phyloP scores from a whole-genome alignment of 306 rosid genomes.

The Luffa acutangula region DNA sequence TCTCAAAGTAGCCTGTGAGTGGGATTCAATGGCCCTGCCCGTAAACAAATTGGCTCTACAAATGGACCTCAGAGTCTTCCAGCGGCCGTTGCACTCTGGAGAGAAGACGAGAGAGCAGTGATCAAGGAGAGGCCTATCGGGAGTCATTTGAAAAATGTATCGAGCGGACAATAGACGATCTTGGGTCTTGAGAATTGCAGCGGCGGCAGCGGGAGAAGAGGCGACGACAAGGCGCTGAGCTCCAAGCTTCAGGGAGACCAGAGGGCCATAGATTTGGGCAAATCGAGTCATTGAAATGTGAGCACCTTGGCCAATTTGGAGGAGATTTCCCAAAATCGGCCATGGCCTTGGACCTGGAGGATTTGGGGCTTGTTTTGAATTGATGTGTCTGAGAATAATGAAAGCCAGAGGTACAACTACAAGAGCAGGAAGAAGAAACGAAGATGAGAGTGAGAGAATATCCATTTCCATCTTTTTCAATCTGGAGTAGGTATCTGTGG shows the following conservation, averaged over 20 bases:
- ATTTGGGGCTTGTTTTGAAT: background rate
- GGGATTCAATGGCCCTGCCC: background rate
- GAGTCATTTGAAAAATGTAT: background rate
- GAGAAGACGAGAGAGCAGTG: background rate
- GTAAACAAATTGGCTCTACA: slow-evolving; percentile 1
- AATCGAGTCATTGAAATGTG: background rate
- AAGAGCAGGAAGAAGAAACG: background rate
- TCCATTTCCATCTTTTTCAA: background rate
- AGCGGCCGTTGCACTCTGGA: background rate
- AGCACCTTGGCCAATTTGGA: background rate
- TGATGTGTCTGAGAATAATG: background rate
- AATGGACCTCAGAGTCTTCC: background rate
- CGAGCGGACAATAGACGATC: background rate
- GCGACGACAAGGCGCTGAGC: background rate
- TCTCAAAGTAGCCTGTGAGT: background rate
- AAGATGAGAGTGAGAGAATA: background rate
- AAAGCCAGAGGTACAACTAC: background rate
- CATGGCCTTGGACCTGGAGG: slow-evolving; percentile 13
- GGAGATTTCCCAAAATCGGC: slow-evolving; percentile 5
- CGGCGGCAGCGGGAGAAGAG: background rate
- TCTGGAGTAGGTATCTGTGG: background rate
- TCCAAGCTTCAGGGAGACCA: slow-evolving; percentile 2
- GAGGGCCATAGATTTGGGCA: slow-evolving; percentile 2
- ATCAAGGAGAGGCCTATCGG: background rate
- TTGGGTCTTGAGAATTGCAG: slow-evolving; percentile 7